Evolutionary conservation across 371 early-diverging fungal species (phyloP), one percentile per base, ranked within the genome.

Genomic region (Lichtheimia hyalospora): DNA sequence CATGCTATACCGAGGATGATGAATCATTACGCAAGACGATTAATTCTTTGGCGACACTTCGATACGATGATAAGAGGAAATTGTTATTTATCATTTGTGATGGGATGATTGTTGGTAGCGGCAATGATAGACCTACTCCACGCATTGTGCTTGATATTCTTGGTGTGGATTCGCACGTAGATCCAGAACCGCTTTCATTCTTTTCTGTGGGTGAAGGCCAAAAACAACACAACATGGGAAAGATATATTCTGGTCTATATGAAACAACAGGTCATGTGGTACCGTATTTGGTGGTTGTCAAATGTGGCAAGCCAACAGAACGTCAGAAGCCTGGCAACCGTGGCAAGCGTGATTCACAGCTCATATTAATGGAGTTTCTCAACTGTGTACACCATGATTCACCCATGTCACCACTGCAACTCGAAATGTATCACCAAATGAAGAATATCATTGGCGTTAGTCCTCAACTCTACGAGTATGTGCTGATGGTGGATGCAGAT

Each of bases 261-360:
- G 89, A 91, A 67, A 80, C 84, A 60, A 82, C 76, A 52, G 95
- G 92, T 28, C 91, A 90, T 53, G 77, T 86, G 46, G 89, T 95
- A 16, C 96, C 96, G 2, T 96, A 91, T 69, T 64, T 98, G 57
- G 93, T 97, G 4, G 87, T 98, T 12, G 92, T 89, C 70, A 98
- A 98, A 79, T 83, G 84, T 49, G 98, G 98, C 48, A 83, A 75
- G 60, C 82, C 87, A 24, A 81, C 71, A 50, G 91, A 91, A 68
- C 82, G 84, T 24, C 64, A 74, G 63, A 90, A 89, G 68, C 86
- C 93, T 3, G 97, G 96, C 20, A 99, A 99, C 74, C 86, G 99
- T 57, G 99, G 99, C 68, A 99, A 99, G 82, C 91, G 99, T 61
- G 99, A 99, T 75, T 95, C 97, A 52, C 99, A 99, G 82, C 84